Percentiles rank a stretch among this genome's conserved stretches.
Conservation (phyloP, 352 stramenopile genomes). For the Pythium brassicae region DNA sequence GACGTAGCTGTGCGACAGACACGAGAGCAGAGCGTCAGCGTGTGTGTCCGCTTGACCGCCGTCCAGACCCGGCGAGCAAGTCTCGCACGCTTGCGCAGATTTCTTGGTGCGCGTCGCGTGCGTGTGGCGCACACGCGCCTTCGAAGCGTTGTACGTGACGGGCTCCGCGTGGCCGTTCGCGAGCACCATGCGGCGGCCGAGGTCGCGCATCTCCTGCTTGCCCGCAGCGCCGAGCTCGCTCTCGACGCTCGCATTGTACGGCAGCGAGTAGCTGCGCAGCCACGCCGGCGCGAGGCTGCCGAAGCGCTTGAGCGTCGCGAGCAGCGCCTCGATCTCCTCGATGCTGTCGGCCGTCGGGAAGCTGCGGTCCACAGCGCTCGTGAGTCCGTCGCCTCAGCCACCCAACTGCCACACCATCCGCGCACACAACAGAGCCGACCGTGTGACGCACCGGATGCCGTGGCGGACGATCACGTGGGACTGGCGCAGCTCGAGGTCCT, state of each 20-base stretch:
- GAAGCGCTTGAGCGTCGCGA: conserved; percentile 40
- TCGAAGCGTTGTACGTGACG: conserved; percentile 24
- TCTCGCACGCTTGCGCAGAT: conserved; percentile 56
- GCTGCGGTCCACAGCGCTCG: conserved; percentile 10
- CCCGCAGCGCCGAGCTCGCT: conserved; percentile 38
- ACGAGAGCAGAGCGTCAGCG: neutral
- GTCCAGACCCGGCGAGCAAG: neutral
- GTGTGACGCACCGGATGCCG: conserved; percentile 37
- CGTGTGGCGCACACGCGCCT: conserved; percentile 51
- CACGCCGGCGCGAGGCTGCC: conserved; percentile 32
- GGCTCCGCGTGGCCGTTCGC: conserved; percentile 19
- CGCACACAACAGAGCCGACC: neutral
- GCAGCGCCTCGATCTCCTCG: conserved; percentile 36
- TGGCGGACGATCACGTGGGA: conserved; percentile 60
- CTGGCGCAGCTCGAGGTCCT: conserved; percentile 52
- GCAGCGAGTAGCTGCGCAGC: conserved; percentile 59
- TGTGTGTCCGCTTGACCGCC: neutral
- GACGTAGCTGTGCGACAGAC: conserved; percentile 33
- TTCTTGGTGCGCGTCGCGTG: conserved; percentile 45
- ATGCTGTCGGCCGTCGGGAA: conserved; percentile 58
- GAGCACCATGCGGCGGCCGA: conserved; percentile 23
- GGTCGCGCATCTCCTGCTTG: conserved; percentile 27
- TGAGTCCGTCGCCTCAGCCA: neutral
- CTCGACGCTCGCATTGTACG: conserved; percentile 55
- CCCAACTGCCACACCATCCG: neutral